Evolutionary conservation across 768 basidiomycete genomes (phyloP).

Genomic region (Macrocybe gigantea): DNA sequence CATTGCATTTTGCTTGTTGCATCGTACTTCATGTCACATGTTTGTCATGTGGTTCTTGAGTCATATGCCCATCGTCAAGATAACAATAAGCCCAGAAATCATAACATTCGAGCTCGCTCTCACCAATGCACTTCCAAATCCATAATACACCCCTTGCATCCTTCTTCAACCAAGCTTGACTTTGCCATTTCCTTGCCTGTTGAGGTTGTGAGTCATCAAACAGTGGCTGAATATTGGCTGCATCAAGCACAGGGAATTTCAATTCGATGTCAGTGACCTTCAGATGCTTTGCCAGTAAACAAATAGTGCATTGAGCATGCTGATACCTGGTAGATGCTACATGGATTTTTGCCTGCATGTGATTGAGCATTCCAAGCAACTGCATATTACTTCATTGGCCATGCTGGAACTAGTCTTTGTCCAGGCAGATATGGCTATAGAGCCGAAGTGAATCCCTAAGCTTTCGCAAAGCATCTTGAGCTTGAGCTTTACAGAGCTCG

Average conservation of each 20-base stretch:
- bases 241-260: background rate
- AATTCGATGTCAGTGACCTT: background rate
- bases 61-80: background rate
- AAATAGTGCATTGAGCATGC: background rate
- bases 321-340: slow-evolving; percentile 5
- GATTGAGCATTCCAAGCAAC: slow-evolving; percentile 1
- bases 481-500: slow-evolving; percentile 7
- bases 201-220: background rate
- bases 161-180: background rate
- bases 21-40: background rate
- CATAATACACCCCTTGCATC: slow-evolving; percentile 4
- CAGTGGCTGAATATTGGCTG: slow-evolving; percentile 2
- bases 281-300: background rate
- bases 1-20: too few species aligned
- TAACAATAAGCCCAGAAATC: background rate
- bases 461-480: slow-evolving; percentile 6
- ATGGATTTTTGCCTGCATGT: slow-evolving; percentile 2
- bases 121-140: slow-evolving; percentile 5
- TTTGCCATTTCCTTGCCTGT: background rate
- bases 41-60: background rate
- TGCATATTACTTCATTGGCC: slow-evolving; percentile 9
- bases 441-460: slow-evolving; percentile 8
- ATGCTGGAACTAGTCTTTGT: slow-evolving; percentile 8
- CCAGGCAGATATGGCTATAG: slow-evolving; percentile 3
- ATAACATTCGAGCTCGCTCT: background rate